These are phyloP conservation scores for Huiozyma naganishii DNA, from an alignment of 805 yeast species.

Conservation along the genomic window DNA sequence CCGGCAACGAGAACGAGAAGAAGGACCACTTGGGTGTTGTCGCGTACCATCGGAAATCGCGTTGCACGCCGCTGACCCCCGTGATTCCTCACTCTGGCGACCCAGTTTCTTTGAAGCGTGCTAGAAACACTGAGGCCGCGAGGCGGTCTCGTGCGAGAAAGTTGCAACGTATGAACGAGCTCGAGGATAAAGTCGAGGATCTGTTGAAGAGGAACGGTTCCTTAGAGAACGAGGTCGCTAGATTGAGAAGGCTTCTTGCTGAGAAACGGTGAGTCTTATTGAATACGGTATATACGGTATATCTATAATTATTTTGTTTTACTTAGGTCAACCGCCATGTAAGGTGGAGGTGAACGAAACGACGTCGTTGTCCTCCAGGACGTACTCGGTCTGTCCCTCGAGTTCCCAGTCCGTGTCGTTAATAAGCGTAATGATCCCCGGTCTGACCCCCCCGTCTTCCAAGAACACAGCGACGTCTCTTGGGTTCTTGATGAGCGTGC, in stretches of 20 bases:
- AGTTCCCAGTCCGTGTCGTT: slow-evolving; percentile 97
- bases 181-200: slow-evolving; percentile 66
- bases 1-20: slow-evolving; percentile 16
- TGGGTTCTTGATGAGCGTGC: slow-evolving; percentile 44
- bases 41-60: slow-evolving; percentile 67
- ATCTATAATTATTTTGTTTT: background rate
- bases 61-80: slow-evolving; percentile 62
- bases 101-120: slow-evolving; percentile 74
- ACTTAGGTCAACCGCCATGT: slow-evolving; percentile 66
- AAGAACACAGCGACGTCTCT: slow-evolving; percentile 65
- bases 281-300: background rate
- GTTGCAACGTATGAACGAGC: slow-evolving; percentile 74
- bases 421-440: slow-evolving; percentile 84
- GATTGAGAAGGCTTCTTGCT: slow-evolving; percentile 42
- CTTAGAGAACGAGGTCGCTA: slow-evolving; percentile 52
- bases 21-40: slow-evolving; percentile 68
- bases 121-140: slow-evolving; percentile 93
- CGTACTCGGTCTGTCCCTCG: slow-evolving; percentile 78
- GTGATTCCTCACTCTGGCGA: slow-evolving; percentile 50
- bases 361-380: slow-evolving; percentile 63
- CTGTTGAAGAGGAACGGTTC: slow-evolving; percentile 47
- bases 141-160: slow-evolving; percentile 90
- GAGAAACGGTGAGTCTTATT: background rate
- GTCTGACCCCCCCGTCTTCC: slow-evolving; percentile 73
- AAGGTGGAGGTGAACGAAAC: slow-evolving; percentile 85